A percentile compares a stretch with the other conserved stretches of the same genome.
Evolutionary conservation across 1,284 basidiomycete species (phyloP).

Genomic region (Cystobasidium sp.): DNA sequence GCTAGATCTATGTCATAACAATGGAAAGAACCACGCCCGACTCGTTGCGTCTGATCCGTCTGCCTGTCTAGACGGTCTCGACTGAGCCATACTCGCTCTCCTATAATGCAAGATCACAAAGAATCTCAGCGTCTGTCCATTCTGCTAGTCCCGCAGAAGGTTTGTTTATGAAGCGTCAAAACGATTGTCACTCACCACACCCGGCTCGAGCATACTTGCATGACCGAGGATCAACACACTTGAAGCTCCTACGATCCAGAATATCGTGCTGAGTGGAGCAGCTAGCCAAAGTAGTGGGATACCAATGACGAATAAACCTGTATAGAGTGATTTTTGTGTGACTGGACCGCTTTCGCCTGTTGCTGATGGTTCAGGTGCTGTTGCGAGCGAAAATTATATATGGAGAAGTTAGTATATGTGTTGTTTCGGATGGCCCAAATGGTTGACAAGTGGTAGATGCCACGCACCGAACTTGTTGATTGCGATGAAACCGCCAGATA

Average conservation of each 20-base stretch:
- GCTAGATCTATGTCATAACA: neutral
- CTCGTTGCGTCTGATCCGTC: neutral
- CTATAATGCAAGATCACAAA: slow-evolving; percentile 7
- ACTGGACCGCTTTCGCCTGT: slow-evolving; percentile 39
- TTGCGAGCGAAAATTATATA: neutral
- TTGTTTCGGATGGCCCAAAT: slow-evolving; percentile 53
- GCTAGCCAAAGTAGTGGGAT: slow-evolving; percentile 50
- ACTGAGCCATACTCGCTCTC: slow-evolving; percentile 44
- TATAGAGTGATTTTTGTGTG: slow-evolving; percentile 50
- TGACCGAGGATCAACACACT: slow-evolving; percentile 66
- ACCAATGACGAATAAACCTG: slow-evolving; percentile 56
- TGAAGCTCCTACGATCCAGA: slow-evolving; percentile 46
- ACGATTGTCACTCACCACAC: slow-evolving; percentile 71
- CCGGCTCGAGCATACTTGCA: slow-evolving; percentile 80
- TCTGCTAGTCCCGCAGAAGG: neutral
- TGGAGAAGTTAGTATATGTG: neutral
- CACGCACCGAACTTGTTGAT: slow-evolving; percentile 57
- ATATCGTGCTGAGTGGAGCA: slow-evolving; percentile 45
- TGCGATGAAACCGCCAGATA: slow-evolving; percentile 57
- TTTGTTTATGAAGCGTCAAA: slow-evolving; percentile 51
- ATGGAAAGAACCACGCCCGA: neutral
- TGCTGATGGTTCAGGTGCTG: slow-evolving; percentile 35
- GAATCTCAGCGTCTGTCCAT: neutral
- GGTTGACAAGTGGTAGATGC: slow-evolving; percentile 55
- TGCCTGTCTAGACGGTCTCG: slow-evolving; percentile 34